These are phyloP conservation scores for Neoboletus subvelutipes DNA, from an alignment of 768 basidiomycete species.

Conservation along the genomic window DNA sequence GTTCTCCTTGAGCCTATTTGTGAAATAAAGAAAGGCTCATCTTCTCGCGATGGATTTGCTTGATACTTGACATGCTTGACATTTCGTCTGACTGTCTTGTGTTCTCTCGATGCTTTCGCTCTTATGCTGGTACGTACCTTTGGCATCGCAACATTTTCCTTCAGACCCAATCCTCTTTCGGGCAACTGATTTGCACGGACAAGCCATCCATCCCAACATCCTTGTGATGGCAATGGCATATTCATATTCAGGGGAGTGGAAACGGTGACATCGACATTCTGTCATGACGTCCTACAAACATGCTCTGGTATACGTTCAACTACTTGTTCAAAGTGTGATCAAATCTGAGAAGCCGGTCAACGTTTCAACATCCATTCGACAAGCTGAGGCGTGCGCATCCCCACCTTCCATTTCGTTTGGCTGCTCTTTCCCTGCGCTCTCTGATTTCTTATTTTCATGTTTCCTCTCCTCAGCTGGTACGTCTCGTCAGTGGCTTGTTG, in stretches of 20 bases:
- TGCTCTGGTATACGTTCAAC: background rate
- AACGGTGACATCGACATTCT: conserved; percentile 11
- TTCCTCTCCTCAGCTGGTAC: background rate
- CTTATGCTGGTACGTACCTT: too few relatives aligned
- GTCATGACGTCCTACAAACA: too few relatives aligned
- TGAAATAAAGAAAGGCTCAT: too few relatives aligned
- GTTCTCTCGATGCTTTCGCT: too few relatives aligned
- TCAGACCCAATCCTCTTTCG: too few relatives aligned
- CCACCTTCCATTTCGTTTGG: background rate
- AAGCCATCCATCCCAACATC: background rate
- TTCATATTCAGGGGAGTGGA: background rate
- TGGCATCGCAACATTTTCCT: too few relatives aligned
- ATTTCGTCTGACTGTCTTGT: too few relatives aligned
- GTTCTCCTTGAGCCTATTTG: too few relatives aligned
- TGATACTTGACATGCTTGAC: too few relatives aligned
- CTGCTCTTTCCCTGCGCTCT: background rate
- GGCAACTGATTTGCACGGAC: background rate
- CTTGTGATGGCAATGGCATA: background rate
- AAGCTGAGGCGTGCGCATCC: background rate
- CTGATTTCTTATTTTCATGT: background rate
- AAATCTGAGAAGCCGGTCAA: background rate
- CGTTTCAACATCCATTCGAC: background rate
- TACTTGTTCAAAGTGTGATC: background rate
- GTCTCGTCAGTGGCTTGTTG: background rate
- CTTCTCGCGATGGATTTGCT: too few relatives aligned